Conservation (phyloP, 306 rosid species). For the Vigna nakashimae region DNA sequence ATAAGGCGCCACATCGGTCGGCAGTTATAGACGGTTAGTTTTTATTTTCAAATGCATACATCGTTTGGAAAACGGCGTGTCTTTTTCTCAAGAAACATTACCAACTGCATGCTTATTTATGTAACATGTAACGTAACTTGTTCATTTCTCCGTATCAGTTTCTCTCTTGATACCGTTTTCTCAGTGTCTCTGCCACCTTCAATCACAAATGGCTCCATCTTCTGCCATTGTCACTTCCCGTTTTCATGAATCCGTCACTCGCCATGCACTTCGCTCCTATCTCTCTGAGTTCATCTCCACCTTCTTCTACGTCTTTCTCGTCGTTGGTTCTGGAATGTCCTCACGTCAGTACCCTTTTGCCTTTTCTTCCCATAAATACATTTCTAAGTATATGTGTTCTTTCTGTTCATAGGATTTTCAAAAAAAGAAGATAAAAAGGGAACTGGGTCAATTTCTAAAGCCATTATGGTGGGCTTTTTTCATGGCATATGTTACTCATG, state of each 20-base stretch:
- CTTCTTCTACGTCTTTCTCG: conserved; percentile 75
- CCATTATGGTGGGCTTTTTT: neutral
- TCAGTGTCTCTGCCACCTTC: neutral
- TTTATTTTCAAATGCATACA: conserved; percentile 31
- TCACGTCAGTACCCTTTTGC: conserved; percentile 57
- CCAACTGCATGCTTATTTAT: conserved; percentile 16
- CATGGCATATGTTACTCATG: neutral
- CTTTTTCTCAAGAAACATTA: neutral
- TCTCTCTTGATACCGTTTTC: neutral
- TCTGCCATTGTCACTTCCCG: conserved; percentile 55
- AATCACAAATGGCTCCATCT: conserved; percentile 59
- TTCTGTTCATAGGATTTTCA: neutral
- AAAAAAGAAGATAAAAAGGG: neutral
- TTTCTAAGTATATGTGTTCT: no score
- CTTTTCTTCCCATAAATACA: neutral
- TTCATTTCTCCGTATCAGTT: no score
- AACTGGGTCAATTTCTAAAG: neutral
- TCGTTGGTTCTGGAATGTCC: conserved; percentile 77
- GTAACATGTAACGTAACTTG: neutral
- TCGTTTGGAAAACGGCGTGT: conserved; percentile 12
- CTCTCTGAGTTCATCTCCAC: conserved; percentile 89
- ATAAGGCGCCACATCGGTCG: neutral
- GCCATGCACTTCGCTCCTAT: conserved; percentile 76
- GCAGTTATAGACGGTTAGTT: conserved; percentile 39
- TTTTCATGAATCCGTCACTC: conserved; percentile 61